These are phyloP conservation scores for Aquilaria sinensis DNA, from an alignment of 345 rosid genomes.

Conservation along the genomic window DNA sequence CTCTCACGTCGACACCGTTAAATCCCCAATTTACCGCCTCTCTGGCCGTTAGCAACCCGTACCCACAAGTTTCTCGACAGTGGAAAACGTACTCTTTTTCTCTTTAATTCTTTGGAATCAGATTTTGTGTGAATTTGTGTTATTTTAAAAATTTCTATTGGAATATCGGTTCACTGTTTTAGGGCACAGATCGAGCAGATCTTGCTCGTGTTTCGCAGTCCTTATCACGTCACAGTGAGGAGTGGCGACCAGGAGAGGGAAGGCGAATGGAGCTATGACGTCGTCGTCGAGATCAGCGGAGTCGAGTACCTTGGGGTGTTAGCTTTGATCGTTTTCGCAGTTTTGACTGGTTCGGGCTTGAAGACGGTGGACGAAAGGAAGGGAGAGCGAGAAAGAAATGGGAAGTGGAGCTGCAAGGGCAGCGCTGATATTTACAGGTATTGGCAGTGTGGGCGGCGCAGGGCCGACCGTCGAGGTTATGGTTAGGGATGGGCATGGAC, in stretches of 20 bases:
- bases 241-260: slow-evolving; percentile 61
- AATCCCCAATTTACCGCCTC: slow-evolving; percentile 54
- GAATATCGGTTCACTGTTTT: too few relatives aligned
- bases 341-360: too few relatives aligned
- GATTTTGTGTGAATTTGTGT: too few relatives aligned
- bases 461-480: not conserved
- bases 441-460: not conserved
- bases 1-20: slow-evolving; percentile 25
- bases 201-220: slow-evolving; percentile 21
- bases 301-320: too few relatives aligned
- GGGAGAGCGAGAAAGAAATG: too few relatives aligned
- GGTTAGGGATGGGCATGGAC: too few relatives aligned
- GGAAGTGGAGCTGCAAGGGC: too few relatives aligned
- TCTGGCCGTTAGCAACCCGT: slow-evolving; percentile 84
- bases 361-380: not conserved
- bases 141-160: too few relatives aligned
- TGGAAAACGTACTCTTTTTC: slow-evolving; percentile 60
- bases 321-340: too few relatives aligned
- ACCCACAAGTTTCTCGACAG: slow-evolving; percentile 77
- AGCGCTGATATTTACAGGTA: not conserved
- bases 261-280: slow-evolving; percentile 76
- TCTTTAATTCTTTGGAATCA: not conserved
- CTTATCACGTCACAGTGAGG: slow-evolving; percentile 31
- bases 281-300: slow-evolving; percentile 57
- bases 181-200: too few relatives aligned